Base-by-base conservation (phyloP, 2,329 filamentous ascomycete genomes). In the Trichoderma atrobrunneum region DNA sequence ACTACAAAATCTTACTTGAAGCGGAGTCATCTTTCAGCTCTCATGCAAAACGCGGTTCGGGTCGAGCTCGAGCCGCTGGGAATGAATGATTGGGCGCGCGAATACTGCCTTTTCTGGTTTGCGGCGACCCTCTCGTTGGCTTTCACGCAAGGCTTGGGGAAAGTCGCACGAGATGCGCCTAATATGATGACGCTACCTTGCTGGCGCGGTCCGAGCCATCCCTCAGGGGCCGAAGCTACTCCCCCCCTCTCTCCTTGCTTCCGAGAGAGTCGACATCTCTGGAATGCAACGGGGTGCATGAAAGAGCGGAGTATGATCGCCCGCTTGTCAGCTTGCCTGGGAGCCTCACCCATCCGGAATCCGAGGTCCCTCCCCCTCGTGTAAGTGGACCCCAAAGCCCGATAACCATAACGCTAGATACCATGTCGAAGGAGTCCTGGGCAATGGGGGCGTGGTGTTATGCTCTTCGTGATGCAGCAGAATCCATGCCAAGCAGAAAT, bases 291-390 rank as follows among this genome's bases (percentile, higher is more conserved):
- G 57, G 67, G 28, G 67, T 70, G 57, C 56, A 51, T 61, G 18
- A 34, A 36, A 54, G 57, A 61, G 67, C 67, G 67, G 57, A 70
- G 67, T 16, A 36, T 51, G 67, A 70, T 70, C 57, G 57, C 57
- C 67, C 57, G 30, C 57, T 62, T 70, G 57, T 48, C 28, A 62
- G 67, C 39, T 62, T 70, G 54, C 28, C 39, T 57, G n/a, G 56
- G 66, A 61, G 56, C 56, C 56, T 70, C 57, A 70, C 24, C 21
- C 21, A 70, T 26, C 66, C 66, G 56, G 12, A 61, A 61, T 60
- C 67, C 28, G 67, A 32, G 26, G 65, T 24, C 48, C 36, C 28
- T 51, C 28, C n/a, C n/a, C 36, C 36, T 43, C 28, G n/a, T 51
- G 30, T 34, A 28, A 34, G 26, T 69, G 36, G 30, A 51, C 14